Evolutionary conservation across 2,329 filamentous ascomycete species (phyloP), one percentile per base, ranked within the genome.

Genomic region (Cercospora brassicicola): DNA sequence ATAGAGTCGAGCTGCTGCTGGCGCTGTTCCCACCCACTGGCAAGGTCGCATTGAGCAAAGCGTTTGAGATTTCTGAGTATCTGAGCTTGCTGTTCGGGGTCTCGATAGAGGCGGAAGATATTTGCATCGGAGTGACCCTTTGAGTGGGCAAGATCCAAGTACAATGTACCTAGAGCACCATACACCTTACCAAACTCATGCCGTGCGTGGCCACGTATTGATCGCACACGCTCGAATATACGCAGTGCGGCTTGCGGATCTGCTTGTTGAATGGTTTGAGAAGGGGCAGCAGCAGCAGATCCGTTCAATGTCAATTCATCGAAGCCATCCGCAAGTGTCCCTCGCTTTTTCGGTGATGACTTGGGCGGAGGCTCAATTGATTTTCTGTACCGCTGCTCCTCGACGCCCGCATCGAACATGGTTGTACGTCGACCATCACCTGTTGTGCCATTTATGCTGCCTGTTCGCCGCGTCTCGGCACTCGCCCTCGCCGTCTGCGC

Each of bases 151-250:
- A 98, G 86, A 78, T 99, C 93, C 71, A 88, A 88, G 80, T 98
- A 99, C 74, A 96, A 94, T 0, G 94, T 94, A 10, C 90, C 91
- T 73, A 99, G 81, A 3, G 92, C 91, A n/a, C 89, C 90, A 79
- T 98, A 96, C 13, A 98, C 85, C 78, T 91, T 96, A 15, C 91
- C 94, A 77, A 94, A 99, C 79, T 98, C 94, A 74, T 95, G 89
- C 69, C 94, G 87, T 55, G 95, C 95, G 74, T 89, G 88, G 4
- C 94, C 95, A 51, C 95, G 86, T 61, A 96, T 87, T 59, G 94
- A 98, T 75, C 86, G 88, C 30, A 89, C 90, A 31, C 86, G 85
- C 66, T 88, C 86, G 66, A 98, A 83, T 0, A 93, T 87, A 33
- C 86, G 86, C 60, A 97, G 80, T 28, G 93, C 85, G 2, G 87